Evolutionary conservation across 2,329 filamentous ascomycete genomes (phyloP).

Genomic region (Lecanoromycetidae sp.): DNA sequence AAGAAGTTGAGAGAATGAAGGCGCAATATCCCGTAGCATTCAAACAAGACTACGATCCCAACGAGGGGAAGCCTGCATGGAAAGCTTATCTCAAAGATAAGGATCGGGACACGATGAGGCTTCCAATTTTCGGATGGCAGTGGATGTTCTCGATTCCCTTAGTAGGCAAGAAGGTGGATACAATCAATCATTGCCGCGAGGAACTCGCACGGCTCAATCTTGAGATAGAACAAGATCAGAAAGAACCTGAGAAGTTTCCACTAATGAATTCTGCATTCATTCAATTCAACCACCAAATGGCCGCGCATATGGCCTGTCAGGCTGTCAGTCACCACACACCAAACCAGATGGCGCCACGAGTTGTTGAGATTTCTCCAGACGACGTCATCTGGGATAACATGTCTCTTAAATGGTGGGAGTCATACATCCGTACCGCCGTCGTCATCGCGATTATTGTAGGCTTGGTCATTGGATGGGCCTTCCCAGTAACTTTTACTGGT

Average conservation of each 20-base stretch:
- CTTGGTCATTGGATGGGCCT: slow-evolving; percentile 79
- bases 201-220: slow-evolving; percentile 78
- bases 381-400: slow-evolving; percentile 97
- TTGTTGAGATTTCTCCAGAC: slow-evolving; percentile 84
- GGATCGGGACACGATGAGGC: slow-evolving; percentile 71
- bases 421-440: slow-evolving; percentile 58
- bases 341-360: slow-evolving; percentile 81
- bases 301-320: slow-evolving; percentile 96
- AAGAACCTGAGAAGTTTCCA: slow-evolving; percentile 71
- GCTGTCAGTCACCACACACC: slow-evolving; percentile 81
- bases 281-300: slow-evolving; percentile 95
- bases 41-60: slow-evolving; percentile 49
- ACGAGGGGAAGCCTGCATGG: slow-evolving; percentile 60
- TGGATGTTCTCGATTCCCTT: slow-evolving; percentile 73
- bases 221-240: slow-evolving; percentile 85
- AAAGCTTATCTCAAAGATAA: slow-evolving; percentile 68
- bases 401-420: slow-evolving; percentile 88
- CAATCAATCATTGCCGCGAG: slow-evolving; percentile 79
- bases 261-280: slow-evolving; percentile 95
- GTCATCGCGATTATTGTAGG: slow-evolving; percentile 54
- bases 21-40: slow-evolving; percentile 50
- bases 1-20: slow-evolving; percentile 10
- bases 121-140: slow-evolving; percentile 48
- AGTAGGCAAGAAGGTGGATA: slow-evolving; percentile 83
- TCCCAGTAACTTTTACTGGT: slow-evolving; percentile 81